phyloP scores from a whole-genome alignment of 2,329 filamentous ascomycete species.

The Verticillium zaregamsianum region DNA sequence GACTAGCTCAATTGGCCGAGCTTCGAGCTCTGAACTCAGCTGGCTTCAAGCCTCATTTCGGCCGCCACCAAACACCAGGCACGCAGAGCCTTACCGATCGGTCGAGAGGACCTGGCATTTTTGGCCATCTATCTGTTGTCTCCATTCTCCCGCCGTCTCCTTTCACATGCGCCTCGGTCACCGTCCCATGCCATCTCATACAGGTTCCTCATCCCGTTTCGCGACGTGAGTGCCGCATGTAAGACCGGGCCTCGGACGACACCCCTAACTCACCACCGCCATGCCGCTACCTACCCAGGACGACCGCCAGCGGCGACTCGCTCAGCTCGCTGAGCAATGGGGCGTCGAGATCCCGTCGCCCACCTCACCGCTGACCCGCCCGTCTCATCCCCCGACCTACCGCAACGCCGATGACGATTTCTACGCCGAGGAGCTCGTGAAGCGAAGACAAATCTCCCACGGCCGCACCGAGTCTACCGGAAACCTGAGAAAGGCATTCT shows the following conservation, averaged over 20 bases:
- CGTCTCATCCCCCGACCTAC: constrained; percentile 36
- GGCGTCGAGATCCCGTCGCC: constrained; percentile 37
- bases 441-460: constrained; percentile 33
- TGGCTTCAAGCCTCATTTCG: background rate
- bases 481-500: constrained; percentile 35
- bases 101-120: background rate
- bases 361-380: constrained; percentile 35
- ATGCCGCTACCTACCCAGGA: constrained; percentile 4
- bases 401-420: constrained; percentile 45
- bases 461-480: constrained; percentile 23
- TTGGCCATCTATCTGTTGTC: background rate
- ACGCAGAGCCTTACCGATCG: background rate
- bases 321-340: constrained; percentile 44
- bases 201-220: background rate
- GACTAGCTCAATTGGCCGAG: background rate
- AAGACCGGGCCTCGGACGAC: background rate
- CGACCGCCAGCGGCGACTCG: constrained; percentile 37
- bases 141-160: background rate
- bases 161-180: background rate
- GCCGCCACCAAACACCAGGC: background rate
- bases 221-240: background rate
- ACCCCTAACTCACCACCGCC: background rate
- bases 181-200: background rate
- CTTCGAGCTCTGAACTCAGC: background rate
- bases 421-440: constrained; percentile 50